Evolutionary conservation across 257 asterid species (phyloP).

Genomic region (Rehmannia glutinosa): DNA sequence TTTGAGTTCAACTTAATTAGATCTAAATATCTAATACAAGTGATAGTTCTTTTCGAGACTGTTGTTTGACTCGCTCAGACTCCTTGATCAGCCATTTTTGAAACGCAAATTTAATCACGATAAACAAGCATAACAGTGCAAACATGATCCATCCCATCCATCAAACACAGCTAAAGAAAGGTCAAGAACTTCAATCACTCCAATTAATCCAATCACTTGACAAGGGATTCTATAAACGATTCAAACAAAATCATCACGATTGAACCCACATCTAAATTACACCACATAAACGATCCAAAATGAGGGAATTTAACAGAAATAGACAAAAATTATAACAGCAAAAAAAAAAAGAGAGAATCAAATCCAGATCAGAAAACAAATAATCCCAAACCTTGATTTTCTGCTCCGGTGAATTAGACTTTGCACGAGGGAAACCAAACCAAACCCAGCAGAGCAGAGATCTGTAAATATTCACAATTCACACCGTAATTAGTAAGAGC

Average conservation of each 20-base stretch:
- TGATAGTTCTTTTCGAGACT: background rate
- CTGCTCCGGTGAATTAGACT: constrained; percentile 16
- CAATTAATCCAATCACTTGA: background rate
- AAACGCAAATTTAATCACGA: constrained; percentile 7
- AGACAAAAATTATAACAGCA: background rate
- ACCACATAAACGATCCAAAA: constrained; percentile 1
- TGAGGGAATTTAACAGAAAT: background rate
- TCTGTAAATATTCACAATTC: constrained; percentile 8
- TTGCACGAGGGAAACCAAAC: constrained; percentile 10
- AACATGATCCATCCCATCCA: too few relatives aligned
- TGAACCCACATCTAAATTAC: background rate
- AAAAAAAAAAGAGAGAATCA: background rate
- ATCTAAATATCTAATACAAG: background rate
- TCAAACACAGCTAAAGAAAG: background rate
- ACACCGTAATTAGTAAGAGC: background rate
- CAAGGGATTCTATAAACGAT: background rate
- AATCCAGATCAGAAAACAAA: constrained; percentile 9
- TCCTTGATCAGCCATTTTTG: background rate
- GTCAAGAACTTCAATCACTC: background rate
- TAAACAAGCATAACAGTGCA: background rate
- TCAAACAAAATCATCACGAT: constrained; percentile 11
- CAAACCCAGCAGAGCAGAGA: constrained; percentile 15
- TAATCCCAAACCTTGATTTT: constrained; percentile 29
- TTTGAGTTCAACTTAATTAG: background rate
- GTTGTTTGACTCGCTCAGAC: background rate